Base-by-base conservation (phyloP, 495 filamentous ascomycete genomes). In the Pyronema omphalodes region DNA sequence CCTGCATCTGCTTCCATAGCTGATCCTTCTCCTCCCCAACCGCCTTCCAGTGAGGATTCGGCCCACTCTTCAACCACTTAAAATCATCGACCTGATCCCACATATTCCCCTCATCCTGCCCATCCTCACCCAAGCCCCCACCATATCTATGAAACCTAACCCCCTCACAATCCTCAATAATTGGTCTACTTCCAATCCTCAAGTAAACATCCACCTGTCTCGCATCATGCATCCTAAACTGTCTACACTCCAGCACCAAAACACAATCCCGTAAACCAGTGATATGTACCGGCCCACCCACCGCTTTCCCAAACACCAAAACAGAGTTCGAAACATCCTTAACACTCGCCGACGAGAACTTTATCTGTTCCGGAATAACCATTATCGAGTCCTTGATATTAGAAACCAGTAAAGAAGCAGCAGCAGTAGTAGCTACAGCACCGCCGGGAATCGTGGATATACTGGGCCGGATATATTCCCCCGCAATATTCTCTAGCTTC, bases 21-120 rank as follows among this genome's bases (percentile, higher is more conserved):
- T 68, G 54, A 7, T 89, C 71, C 8, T 79, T 74, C 37, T 83
- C 71, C 15, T 71, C 72, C 44, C 74, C 73, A 12, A 74, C 69
- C 40, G 88, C 62, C 44, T 72, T 76, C 87, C 89, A 98, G 65
- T 98, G 88, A 0, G 91, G 91, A 59, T 85, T 94, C 14, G 77
- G 79, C 45, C 83, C 84, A 9, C 75, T 71, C 67, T 87, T 93
- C 56, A 94, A 74, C 93, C 93, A 96, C 67, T 93, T 91, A 72
- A 98, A 98, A 61, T 98, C 91, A 61, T 95, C 85, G 11, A 98
- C 81, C 61, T 93, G 78, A 60, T 85, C 77, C 83, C 86, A 98
- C 55, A 80, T 72, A 66, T 91, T 88, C 53, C 60, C 37, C 49
- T 35, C 62, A 23, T 69, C 58, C 67, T 70, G 23, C 1, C 23